Evolutionary conservation across 2,329 filamentous ascomycete species (phyloP), one percentile per base, ranked within the genome.

Genomic region (Venturia effusa): DNA sequence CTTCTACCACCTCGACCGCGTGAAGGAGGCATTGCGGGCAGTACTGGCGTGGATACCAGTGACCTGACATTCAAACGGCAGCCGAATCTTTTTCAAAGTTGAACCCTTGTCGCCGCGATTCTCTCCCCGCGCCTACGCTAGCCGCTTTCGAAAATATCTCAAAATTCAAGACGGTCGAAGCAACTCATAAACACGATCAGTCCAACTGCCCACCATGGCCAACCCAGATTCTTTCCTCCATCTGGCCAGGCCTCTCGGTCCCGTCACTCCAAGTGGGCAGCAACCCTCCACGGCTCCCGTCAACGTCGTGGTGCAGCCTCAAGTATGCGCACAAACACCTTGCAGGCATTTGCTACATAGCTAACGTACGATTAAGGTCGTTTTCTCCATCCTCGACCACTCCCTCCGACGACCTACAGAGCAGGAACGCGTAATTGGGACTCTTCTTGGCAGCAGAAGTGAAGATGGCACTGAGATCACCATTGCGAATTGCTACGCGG

Each of bases 391-490:
- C 70, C 82, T 88, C 75, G 94, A 99, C 80, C 94, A 99, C 81
- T 92, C 93, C 69, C 85, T 93, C 69, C 90, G 94, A 78, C 88
- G 93, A 73, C 92, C 95, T 72, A 87, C 88, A 69, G 91, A 96
- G 77, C 92, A 94, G 74, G 91, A 94, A 72, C 90, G 94, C 74
- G 94, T 99, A 68, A 99, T 99, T 74, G 94, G 94, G 72, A 96
- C 94, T 66, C 86, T 99, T 64, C 87, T 99, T 65, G 94, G 94
- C 74, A 88, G 88, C 69, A 89, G 94, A 70, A 94, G 89, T 75
- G 94, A 99, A 80, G 94, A 99, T 83, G 94, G 93, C 77, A 91
- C 89, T 74, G 93, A 97, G 77, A 90, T 96, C 73, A 92, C 96
- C 78, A 94, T 99, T 73, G 88, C 91, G 74, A 95, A 91, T 74